Conservation (phyloP, 1,284 basidiomycete genomes). For the Moesziomyces sp. region DNA sequence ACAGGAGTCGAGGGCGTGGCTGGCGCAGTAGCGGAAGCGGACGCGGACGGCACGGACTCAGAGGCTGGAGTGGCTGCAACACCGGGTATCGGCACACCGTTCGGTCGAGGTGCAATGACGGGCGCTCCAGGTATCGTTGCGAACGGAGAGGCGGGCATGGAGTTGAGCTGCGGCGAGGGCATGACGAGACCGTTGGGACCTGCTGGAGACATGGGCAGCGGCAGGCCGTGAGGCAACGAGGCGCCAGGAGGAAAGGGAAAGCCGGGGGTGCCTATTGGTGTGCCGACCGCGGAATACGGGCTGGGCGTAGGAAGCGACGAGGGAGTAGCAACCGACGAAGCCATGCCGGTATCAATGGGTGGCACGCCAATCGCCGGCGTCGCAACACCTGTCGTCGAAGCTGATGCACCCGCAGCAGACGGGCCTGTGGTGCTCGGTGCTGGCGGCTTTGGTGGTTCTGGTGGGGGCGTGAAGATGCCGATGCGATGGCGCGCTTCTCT, state of each 20-base stretch:
- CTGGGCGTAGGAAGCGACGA: conserved; percentile 11
- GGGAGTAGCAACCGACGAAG: background rate
- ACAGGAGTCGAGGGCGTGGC: conserved; percentile 25
- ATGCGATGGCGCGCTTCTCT: conserved; percentile 32
- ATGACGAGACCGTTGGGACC: conserved; percentile 22
- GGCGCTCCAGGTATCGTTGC: conserved; percentile 11
- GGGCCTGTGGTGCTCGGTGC: conserved; percentile 8
- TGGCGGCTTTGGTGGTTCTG: conserved; percentile 9
- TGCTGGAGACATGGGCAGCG: conserved; percentile 3
- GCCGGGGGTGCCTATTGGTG: conserved; percentile 24
- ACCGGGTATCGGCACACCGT: conserved; percentile 20
- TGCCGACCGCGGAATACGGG: conserved; percentile 18
- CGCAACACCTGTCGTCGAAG: conserved; percentile 5
- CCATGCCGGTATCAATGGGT: background rate
- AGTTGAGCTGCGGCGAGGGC: conserved; percentile 15
- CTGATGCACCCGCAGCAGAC: conserved; percentile 9
- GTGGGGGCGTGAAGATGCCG: conserved; percentile 39
- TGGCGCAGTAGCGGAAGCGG: conserved; percentile 5
- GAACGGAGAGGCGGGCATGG: conserved; percentile 18
- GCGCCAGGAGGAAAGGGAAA: conserved; percentile 28
- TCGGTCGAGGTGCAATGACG: conserved; percentile 1
- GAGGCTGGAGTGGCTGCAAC: conserved; percentile 6
- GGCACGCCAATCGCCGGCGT: background rate
- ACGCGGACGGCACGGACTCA: conserved; percentile 10
- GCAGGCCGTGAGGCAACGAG: conserved; percentile 8